Evolutionary conservation across 768 basidiomycete genomes (phyloP).

Genomic region (Hericium erinaceus): DNA sequence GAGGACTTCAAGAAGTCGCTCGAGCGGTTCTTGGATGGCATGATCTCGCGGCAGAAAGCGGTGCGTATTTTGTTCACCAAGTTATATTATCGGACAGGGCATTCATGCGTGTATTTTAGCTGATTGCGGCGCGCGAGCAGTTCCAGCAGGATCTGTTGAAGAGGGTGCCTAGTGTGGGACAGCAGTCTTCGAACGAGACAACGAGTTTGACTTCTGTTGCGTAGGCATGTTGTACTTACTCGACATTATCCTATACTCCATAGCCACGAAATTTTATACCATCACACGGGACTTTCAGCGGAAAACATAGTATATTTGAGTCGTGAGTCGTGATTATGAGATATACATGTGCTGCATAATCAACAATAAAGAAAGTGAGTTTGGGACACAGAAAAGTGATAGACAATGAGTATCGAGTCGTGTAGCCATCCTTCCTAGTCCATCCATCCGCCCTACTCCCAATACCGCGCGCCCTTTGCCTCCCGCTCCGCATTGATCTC

Average conservation of each 20-base stretch:
- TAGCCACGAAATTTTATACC: no score
- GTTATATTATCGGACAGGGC: no score
- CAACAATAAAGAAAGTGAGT: not conserved
- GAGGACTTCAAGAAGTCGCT: slow-evolving; percentile 86
- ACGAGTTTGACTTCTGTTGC: not conserved
- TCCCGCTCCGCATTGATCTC: slow-evolving; percentile 48
- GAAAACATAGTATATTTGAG: no score
- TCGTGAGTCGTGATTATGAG: no score
- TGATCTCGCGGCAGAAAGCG: slow-evolving; percentile 71
- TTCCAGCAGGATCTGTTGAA: slow-evolving; percentile 13
- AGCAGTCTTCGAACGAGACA: not conserved
- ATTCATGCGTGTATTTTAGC: slow-evolving; percentile 29
- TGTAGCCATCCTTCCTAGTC: not conserved
- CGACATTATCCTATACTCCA: no score
- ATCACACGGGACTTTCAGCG: no score
- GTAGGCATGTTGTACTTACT: not conserved
- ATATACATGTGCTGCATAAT: no score
- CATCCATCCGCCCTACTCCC: slow-evolving; percentile 41
- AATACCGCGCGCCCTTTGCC: slow-evolving; percentile 61
- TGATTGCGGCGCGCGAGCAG: slow-evolving; percentile 22
- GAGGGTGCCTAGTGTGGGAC: slow-evolving; percentile 8
- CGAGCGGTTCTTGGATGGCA: slow-evolving; percentile 77
- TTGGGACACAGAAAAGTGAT: not conserved
- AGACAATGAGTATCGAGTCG: not conserved
- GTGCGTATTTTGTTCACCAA: no score